These are phyloP conservation scores for Tulasnella sp. DNA, from an alignment of 768 basidiomycete genomes.

Conservation along the genomic window DNA sequence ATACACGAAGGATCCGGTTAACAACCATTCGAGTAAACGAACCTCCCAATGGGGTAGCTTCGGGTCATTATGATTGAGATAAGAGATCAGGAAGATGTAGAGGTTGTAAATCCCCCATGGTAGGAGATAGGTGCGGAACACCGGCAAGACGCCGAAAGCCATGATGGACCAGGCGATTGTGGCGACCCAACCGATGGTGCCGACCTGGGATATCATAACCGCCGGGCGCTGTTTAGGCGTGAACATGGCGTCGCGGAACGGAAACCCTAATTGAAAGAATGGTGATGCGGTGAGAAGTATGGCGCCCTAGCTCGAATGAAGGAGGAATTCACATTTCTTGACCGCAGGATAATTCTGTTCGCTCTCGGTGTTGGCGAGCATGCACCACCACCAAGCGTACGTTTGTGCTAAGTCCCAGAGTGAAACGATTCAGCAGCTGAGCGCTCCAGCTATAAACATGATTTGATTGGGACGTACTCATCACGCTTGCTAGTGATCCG, in stretches of 20 bases:
- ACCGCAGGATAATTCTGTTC: conserved; percentile 67
- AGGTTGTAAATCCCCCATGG: conserved; percentile 34
- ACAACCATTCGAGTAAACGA: too few relatives aligned
- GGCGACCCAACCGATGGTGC: conserved; percentile 27
- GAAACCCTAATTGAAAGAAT: conserved; percentile 70
- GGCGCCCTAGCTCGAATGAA: too few relatives aligned
- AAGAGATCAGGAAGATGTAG: conserved; percentile 34
- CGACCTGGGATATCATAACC: conserved; percentile 34
- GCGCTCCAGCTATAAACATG: neutral
- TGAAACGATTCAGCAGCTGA: neutral
- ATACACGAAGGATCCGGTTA: too few relatives aligned
- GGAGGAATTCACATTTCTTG: conserved; percentile 62
- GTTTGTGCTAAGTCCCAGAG: conserved; percentile 37
- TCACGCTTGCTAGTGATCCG: conserved; percentile 44
- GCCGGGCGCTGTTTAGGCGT: conserved; percentile 22
- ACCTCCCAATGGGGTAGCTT: conserved; percentile 33
- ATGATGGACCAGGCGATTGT: conserved; percentile 27
- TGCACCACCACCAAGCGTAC: conserved; percentile 77
- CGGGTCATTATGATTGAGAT: conserved; percentile 38
- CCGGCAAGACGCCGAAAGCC: conserved; percentile 27
- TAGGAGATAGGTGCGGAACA: conserved; percentile 31
- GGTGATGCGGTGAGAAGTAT: too few relatives aligned
- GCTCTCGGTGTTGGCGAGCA: conserved; percentile 74
- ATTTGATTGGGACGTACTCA: conserved; percentile 47
- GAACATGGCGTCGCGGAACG: conserved; percentile 42